phyloP scores from a whole-genome alignment of 2,329 filamentous ascomycete genomes.

The Dactylonectria estremocensis region DNA sequence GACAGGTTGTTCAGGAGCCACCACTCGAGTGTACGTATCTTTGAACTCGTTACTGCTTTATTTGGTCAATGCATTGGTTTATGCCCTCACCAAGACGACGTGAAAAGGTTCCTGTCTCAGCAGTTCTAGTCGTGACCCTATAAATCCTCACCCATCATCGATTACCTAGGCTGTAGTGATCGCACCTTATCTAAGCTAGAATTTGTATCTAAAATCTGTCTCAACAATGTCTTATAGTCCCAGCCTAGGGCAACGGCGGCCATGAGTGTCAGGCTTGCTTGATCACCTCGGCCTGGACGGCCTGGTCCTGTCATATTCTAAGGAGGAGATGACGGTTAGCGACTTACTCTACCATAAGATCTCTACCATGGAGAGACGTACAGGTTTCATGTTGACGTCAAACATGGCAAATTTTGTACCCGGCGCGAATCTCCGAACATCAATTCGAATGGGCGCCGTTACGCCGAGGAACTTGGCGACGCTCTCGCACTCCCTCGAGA shows the following conservation, averaged over 20 bases:
- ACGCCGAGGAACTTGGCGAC: slow-evolving; percentile 57
- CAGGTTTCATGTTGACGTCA: slow-evolving; percentile 68
- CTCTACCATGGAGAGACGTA: slow-evolving; percentile 47
- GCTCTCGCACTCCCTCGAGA: slow-evolving; percentile 57
- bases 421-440: slow-evolving; percentile 58
- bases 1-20: not conserved
- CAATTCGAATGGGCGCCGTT: slow-evolving; percentile 63
- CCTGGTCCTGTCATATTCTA: slow-evolving; percentile 40
- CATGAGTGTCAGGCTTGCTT: slow-evolving; percentile 39
- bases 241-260: slow-evolving; percentile 35
- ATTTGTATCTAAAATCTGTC: slow-evolving; percentile 31
- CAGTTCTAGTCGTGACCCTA: too few species aligned
- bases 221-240: slow-evolving; percentile 32
- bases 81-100: too few species aligned
- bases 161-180: too few species aligned
- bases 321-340: slow-evolving; percentile 22
- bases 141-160: too few species aligned
- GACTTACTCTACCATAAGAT: not conserved
- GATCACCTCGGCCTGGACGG: slow-evolving; percentile 36
- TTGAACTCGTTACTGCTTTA: not conserved
- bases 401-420: slow-evolving; percentile 61
- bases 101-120: too few species aligned
- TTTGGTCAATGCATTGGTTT: too few species aligned
- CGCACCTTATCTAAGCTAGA: too few species aligned
- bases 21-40: not conserved